Conservation (phyloP, 495 filamentous ascomycete genomes). For the Talaromyces adpressus region DNA sequence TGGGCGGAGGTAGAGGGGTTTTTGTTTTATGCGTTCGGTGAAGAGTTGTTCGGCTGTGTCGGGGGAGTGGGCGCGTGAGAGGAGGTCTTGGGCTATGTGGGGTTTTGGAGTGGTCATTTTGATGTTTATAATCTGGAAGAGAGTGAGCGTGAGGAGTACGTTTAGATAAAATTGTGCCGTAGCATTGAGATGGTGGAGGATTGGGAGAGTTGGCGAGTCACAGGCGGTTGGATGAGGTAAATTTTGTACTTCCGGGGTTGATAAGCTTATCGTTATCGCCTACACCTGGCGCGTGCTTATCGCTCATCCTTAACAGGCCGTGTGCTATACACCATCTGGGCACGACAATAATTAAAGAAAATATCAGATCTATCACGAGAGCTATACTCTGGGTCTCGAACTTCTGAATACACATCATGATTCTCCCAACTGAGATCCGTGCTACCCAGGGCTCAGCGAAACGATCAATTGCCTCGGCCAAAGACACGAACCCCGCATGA, state of each 20-base stretch:
- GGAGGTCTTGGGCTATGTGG: slow-evolving; percentile 59
- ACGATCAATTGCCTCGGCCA: background rate
- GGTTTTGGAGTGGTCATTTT: slow-evolving; percentile 21
- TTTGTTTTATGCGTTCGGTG: slow-evolving; percentile 72
- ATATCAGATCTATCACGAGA: no score
- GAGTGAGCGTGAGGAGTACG: background rate
- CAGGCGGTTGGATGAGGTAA: background rate
- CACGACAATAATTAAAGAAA: background rate
- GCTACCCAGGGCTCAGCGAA: background rate
- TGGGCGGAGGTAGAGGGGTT: slow-evolving; percentile 72
- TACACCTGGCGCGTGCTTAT: no score
- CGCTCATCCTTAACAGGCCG: background rate
- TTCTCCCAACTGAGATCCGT: no score
- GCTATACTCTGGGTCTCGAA: no score
- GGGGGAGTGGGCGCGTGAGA: slow-evolving; percentile 67
- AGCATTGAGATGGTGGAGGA: background rate
- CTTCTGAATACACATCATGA: no score
- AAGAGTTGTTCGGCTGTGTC: slow-evolving; percentile 62
- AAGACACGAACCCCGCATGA: background rate
- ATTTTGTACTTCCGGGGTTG: background rate
- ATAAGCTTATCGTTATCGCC: background rate
- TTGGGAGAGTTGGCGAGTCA: background rate
- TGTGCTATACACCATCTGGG: background rate
- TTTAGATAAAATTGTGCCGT: background rate
- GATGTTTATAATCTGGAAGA: background rate